Evolutionary conservation across 2,329 filamentous ascomycete species (phyloP), one percentile per base, ranked within the genome.

Genomic region (Fusarium gaditjirri): DNA sequence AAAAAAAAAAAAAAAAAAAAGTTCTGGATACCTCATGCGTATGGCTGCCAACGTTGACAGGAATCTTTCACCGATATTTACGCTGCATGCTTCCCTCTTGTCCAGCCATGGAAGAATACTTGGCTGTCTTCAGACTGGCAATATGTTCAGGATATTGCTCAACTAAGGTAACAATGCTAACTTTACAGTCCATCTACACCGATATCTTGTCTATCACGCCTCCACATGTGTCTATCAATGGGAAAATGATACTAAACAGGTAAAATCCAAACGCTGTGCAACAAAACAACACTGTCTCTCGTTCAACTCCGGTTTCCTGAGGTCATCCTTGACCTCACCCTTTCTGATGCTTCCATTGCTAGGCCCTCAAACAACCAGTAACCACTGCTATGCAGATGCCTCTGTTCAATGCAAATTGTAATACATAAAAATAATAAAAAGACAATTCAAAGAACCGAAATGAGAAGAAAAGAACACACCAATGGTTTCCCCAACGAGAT

Each of bases 381-480:
- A 62, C 57, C 62, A 53, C 49, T 70, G 41, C 35, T 35, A 44
- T 65, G 63, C 54, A 57, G 65, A 65, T 73, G 71, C 72, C 75
- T 55, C 69, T 76, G 66, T 56, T 42, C 65, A 54, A 74, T 71
- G 65, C 60, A 66, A 53, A 70, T 43, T 54, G 47, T 41, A 62
- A 54, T 49, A 46, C 62, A 57, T 64, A 46, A 56, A 54, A 62
- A 61, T 64, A 55, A 61, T 58, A 72, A 77, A 75, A 75, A 39
- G 49, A 71, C 63, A 74, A 75, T 54, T 33, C 54, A 54, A 57
- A 52, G 71, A 76, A 76, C 58, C 44, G 69, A 73, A 75, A 38
- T 25, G 19, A 52, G 46, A 62, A 60, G 57, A 55, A 23, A 23
- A 49, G 9, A 49, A 42, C n/a, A 55, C 29, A 44, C 62, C 60